Evolutionary conservation across 768 basidiomycete genomes (phyloP), one percentile per base, ranked within the genome.

Genomic region (Termitomyces bulborhizus): DNA sequence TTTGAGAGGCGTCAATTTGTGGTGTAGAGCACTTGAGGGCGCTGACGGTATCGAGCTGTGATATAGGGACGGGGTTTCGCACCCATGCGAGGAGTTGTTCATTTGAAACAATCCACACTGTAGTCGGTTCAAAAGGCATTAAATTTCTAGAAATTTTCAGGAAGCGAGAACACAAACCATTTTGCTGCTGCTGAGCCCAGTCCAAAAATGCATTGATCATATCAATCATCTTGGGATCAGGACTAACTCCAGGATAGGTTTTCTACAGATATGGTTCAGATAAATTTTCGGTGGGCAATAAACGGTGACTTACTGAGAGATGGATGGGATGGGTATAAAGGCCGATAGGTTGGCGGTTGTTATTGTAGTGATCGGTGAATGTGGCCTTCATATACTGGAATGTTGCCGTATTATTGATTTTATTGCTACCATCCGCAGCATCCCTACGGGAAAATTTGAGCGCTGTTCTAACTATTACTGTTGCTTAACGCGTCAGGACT

Each of bases 281-380:
- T 32, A 4, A 26, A 13, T 29, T 1, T 8, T 29, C 47, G 5
- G 1, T 26, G 9, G 16, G 4, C 2, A n/a, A 46, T 8, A 21
- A 31, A 4, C 3, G 1, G 31, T 3, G 9, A 65, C 76, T 51
- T 54, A 82, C 83, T 40, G 86, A 79, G 46, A 88, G 65, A 71
- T 90, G 87, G 64, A 91, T 86, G 31, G 88, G 88, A 67, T 92
- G 90, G 1, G 86, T 86, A 67, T 90, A 92, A 27, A 91, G 73
- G 44, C 90, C 90, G 55, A 91, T 81, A 0, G 90, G 90, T 65
- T 89, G 87, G 13, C 88, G 78, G 63, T 88, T 88, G 49, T 76
- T 78, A 58, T 77, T 83, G 68, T 91, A 90, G 68, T 90, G 88
- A 47, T 71, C 82, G 1, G 75, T 83, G 69, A 92, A 92, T 0